These are phyloP conservation scores for Fusarium sp. DNA, from an alignment of 2,329 filamentous ascomycete genomes.

Conservation along the genomic window DNA sequence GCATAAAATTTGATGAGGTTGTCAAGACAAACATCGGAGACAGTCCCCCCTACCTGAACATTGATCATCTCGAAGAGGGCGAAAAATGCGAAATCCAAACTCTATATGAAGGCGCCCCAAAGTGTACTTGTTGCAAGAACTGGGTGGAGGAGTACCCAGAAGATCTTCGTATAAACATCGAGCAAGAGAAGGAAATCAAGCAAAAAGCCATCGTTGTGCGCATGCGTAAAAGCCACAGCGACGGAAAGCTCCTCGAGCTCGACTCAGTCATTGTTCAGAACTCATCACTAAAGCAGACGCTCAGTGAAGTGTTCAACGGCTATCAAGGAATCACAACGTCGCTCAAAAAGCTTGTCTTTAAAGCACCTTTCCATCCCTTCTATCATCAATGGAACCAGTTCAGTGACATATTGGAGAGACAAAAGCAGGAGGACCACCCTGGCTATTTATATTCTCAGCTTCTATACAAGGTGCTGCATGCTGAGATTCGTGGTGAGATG, in stretches of 20 bases:
- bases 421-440: background rate
- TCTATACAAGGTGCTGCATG: background rate
- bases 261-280: background rate
- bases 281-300: background rate
- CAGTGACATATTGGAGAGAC: background rate
- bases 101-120: background rate
- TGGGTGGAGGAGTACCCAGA: background rate
- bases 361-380: background rate
- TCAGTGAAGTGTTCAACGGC: background rate
- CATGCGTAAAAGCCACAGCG: background rate
- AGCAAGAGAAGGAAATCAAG: background rate
- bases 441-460: background rate
- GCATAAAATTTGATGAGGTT: fast-evolving
- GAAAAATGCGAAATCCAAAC: background rate
- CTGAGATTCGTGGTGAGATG: background rate
- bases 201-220: background rate
- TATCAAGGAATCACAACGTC: background rate
- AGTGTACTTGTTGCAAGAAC: background rate
- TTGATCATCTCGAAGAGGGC: background rate
- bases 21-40: background rate
- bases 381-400: background rate
- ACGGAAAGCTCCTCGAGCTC: background rate
- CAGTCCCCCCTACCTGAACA: background rate
- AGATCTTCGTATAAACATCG: background rate
- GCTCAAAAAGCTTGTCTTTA: background rate